Evolutionary conservation across 75 land plant genomes (phyloP).

Genomic region (Isoetes taiwanensis): DNA sequence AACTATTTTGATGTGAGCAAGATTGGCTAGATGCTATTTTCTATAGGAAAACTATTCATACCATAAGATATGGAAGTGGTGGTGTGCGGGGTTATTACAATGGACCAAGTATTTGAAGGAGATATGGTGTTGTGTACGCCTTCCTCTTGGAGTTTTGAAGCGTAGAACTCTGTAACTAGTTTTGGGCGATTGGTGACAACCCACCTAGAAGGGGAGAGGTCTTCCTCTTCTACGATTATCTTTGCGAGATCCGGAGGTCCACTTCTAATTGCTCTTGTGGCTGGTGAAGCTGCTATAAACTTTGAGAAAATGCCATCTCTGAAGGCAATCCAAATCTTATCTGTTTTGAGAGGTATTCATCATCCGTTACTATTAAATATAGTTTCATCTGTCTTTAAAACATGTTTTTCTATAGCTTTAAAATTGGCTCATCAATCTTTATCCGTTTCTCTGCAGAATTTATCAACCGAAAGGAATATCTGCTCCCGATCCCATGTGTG

Average conservation of each 20-base stretch:
- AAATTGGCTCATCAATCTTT: too few species aligned
- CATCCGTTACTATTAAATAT: too few species aligned
- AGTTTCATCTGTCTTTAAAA: too few species aligned
- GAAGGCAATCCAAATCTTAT: conserved; percentile 73
- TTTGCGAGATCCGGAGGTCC: conserved; percentile 96
- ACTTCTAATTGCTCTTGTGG: conserved; percentile 80
- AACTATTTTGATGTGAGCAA: too few species aligned
- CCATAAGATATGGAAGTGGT: too few species aligned
- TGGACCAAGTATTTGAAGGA: too few species aligned
- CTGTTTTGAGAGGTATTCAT: conserved; percentile 68
- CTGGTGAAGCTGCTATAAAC: conserved; percentile 90
- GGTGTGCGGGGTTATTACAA: too few species aligned
- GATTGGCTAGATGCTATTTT: too few species aligned
- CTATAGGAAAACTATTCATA: too few species aligned
- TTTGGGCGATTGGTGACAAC: conserved; percentile 50
- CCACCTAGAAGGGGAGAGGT: conserved; percentile 75
- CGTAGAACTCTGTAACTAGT: conserved; percentile 23
- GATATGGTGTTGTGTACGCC: too few species aligned
- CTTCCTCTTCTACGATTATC: conserved; percentile 97
- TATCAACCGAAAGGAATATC: conserved; percentile 77
- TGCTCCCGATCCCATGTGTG: conserved; percentile 91
- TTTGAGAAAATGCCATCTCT: conserved; percentile 79
- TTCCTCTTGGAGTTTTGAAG: conserved; percentile 62
- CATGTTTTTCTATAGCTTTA: not conserved
- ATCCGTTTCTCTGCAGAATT: conserved; percentile 24